Percentiles rank a stretch among this genome's conserved stretches.
Conservation (phyloP, 2,329 filamentous ascomycete species). For the Aspergillus sp. region DNA sequence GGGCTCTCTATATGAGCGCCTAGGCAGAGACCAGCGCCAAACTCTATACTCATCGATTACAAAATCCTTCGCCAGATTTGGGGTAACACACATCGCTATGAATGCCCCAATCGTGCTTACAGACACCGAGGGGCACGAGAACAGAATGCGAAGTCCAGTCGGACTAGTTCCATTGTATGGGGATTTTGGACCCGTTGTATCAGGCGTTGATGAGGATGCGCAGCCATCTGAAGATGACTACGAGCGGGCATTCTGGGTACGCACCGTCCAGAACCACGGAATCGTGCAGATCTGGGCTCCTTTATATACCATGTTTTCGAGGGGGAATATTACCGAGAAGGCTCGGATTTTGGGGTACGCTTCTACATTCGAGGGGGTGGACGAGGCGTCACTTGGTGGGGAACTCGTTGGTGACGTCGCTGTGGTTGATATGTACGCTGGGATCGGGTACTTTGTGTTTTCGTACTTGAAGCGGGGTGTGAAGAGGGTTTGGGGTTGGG, state of each 20-base stretch:
- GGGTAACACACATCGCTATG: conserved; percentile 57
- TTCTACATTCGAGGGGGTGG: conserved; percentile 33
- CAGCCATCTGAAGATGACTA: conserved; percentile 56
- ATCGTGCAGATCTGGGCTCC: conserved; percentile 86
- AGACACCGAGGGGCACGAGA: conserved; percentile 50
- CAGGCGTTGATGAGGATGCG: conserved; percentile 17
- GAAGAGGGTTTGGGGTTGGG: conserved; percentile 74
- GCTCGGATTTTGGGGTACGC: conserved; percentile 63
- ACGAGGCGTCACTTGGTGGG: conserved; percentile 23
- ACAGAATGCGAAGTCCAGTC: conserved; percentile 71
- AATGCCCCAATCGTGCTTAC: conserved; percentile 56
- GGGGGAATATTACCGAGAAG: conserved; percentile 89
- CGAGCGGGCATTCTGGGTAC: conserved; percentile 71
- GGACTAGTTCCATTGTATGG: conserved; percentile 70
- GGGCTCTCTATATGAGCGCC: conserved; percentile 26
- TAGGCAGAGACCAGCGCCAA: conserved; percentile 30
- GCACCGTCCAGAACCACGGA: conserved; percentile 71
- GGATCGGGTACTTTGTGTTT: conserved; percentile 93
- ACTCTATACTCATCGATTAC: conserved; percentile 45
- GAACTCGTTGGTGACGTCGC: conserved; percentile 30
- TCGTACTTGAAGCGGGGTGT: conserved; percentile 73
- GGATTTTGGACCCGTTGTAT: conserved; percentile 62
- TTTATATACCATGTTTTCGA: conserved; percentile 88
- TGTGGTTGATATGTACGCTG: conserved; percentile 79
- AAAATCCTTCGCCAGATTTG: conserved; percentile 35